Base-by-base conservation (phyloP, 1,284 basidiomycete species). In the Tilletiaria anomala region DNA sequence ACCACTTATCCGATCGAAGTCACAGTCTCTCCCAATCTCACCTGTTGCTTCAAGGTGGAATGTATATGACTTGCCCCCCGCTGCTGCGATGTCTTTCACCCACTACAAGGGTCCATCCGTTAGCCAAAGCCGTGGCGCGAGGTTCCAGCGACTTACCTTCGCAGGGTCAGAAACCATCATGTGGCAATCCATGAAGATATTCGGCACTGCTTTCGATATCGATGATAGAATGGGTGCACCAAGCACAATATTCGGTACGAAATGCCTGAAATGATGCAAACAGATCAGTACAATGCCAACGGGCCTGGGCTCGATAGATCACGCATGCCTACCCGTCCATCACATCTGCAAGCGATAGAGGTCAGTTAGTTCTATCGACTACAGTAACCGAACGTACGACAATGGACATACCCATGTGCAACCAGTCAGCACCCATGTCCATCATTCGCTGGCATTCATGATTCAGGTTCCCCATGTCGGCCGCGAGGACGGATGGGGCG, bases 181-280 rank as follows among this genome's bases (percentile, higher is more conserved):
- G 71, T 99, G 93, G 70, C 89, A 96, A 70, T 99, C 93, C 91
- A 99, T 97, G 72, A 89, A 97, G 54, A 94, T 91, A 43, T 80
- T 82, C 4, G 89, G 88, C 16, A 96, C 76, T 35, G 80, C 78
- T 70, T 89, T 88, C 42, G 76, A 73, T n/a, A 99, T 82, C 52
- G 80, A 85, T 16, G 80, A 73, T 26, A 97, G 75, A 39, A 97
- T 77, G 2, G 91, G 91, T 20, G 88, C 80, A 43, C 87, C 86
- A 88, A 70, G 43, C 29, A 56, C 61, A 34, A 64, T 56, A 48
- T 96, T 97, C 24, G 91, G 89, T 18, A 99, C 93, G 65, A 99
- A 99, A 70, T 97, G 86, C 43, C 89, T 85, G 65, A n/a, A n/a
- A n/a, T n/a, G n/a, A n/a, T 35, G 39, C 39, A 44, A 42, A 37